Percentiles rank a stretch among this genome's conserved stretches.
phyloP scores from a whole-genome alignment of 192 early-diverging fungal species.

The Polychytrium aggregatum region DNA sequence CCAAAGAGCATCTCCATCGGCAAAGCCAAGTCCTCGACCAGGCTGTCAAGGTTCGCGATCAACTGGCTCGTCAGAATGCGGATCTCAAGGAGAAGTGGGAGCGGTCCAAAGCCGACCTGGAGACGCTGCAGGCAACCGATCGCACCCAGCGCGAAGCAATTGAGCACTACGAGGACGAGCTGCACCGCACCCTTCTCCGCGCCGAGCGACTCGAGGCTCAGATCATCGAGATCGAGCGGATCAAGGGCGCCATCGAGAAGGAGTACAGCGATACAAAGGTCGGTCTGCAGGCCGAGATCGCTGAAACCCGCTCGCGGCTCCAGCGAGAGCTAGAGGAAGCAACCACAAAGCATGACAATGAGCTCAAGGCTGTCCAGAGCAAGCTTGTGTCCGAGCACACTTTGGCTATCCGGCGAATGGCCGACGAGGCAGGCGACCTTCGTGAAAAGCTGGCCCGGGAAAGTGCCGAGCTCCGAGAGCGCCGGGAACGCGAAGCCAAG shows the following conservation, averaged over 20 bases:
- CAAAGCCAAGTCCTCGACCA: neutral
- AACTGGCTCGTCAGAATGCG: neutral
- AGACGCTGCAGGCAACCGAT: too few relatives aligned
- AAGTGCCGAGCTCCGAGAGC: too few relatives aligned
- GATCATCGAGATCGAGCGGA: slow-evolving; percentile 2
- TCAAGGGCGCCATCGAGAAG: slow-evolving; percentile 19
- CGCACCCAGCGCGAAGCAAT: too few relatives aligned
- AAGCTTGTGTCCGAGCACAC: too few relatives aligned
- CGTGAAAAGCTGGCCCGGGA: too few relatives aligned
- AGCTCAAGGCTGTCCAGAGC: slow-evolving; percentile 7
- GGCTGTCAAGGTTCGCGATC: neutral
- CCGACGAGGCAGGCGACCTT: too few relatives aligned
- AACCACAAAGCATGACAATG: slow-evolving; percentile 12
- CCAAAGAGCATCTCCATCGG: too few relatives aligned
- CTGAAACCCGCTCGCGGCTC: slow-evolving; percentile 12
- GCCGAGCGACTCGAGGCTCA: slow-evolving; percentile 7
- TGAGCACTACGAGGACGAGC: slow-evolving; percentile 4
- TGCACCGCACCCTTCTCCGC: neutral
- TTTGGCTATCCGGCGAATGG: too few relatives aligned
- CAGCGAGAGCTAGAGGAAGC: slow-evolving; percentile 9
- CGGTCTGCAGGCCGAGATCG: too few relatives aligned
- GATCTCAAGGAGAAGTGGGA: neutral
- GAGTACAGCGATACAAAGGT: slow-evolving; percentile 9
- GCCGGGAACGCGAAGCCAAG: too few relatives aligned
- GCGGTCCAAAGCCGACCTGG: neutral